Conservation (phyloP, 2,329 filamentous ascomycete genomes). For the Botryotinia globosa region DNA sequence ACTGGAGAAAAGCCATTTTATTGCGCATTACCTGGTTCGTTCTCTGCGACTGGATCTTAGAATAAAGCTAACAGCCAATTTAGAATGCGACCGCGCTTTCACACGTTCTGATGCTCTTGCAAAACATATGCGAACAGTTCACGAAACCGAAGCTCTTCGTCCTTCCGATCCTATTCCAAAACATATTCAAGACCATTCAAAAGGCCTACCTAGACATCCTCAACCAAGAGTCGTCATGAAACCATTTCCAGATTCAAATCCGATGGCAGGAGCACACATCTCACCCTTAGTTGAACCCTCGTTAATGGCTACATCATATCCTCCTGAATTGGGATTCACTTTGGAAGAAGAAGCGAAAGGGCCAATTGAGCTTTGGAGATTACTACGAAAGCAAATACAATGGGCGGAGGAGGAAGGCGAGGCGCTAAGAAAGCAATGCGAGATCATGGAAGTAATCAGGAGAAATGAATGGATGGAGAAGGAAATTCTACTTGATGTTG, state of each 20-base stretch:
- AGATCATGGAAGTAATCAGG: constrained; percentile 62
- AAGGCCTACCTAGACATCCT: constrained; percentile 37
- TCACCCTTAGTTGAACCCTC: constrained; percentile 38
- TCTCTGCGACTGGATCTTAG: neutral
- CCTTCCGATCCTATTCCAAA: constrained; percentile 73
- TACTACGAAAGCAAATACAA: constrained; percentile 61
- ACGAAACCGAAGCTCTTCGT: constrained; percentile 92
- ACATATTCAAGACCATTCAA: constrained; percentile 52
- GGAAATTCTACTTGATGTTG: constrained; percentile 73
- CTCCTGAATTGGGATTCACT: constrained; percentile 57
- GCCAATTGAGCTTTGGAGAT: constrained; percentile 64
- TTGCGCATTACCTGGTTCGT: constrained; percentile 83
- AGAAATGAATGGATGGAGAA: constrained; percentile 76
- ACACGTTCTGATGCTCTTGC: constrained; percentile 92
- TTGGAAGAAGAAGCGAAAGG: constrained; percentile 59
- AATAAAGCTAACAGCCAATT: neutral
- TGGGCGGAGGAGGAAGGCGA: constrained; percentile 70
- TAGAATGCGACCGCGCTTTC: constrained; percentile 96
- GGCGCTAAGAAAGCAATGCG: constrained; percentile 61
- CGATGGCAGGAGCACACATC: constrained; percentile 44
- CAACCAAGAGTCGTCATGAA: constrained; percentile 64
- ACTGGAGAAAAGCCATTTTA: constrained; percentile 98
- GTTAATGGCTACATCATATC: constrained; percentile 39
- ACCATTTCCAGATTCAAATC: constrained; percentile 52
- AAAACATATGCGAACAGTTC: constrained; percentile 98